Evolutionary conservation across 2,329 filamentous ascomycete species (phyloP), one percentile per base, ranked within the genome.

Genomic region (Alternaria infectoria): DNA sequence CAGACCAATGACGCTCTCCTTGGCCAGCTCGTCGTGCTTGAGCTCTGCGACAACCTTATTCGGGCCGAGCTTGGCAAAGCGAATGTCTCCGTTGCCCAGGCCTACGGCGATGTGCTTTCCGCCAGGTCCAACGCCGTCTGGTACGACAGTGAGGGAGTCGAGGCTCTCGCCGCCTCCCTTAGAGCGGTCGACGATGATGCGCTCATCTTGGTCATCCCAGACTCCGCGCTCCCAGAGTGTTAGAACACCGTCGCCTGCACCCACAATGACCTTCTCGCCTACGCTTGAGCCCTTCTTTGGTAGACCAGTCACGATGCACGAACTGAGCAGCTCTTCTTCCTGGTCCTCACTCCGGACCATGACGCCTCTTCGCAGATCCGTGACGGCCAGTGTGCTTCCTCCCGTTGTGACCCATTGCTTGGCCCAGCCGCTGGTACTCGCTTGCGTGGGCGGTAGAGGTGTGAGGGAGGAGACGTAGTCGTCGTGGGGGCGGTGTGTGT

Each of bases 371-470:
- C 95, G 89, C 47, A 97, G 84, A 77, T 99, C 96, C 0, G 93
- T 97, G 40, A 97, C 90, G 2, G 93, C 93, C 19, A 99, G 83
- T 0, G 95, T 98, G 2, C 93, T 95, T 47, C 93, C 94, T 32
- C 96, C 96, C 0, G 94, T 97, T 40, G 91, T 96, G 56, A 97
- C 87, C 91, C 93, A 99, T 81, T 98, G 95, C 81, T 97, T 97
- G 73, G 92, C 89, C 78, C 92, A 95, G 6, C 94, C 94, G 17
- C 91, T 95, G 0, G 93, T 97, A 79, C 91, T 96, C 59, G 91
- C 88, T 28, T 90, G 86, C 2, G 91, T 90, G 0, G 94, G 87
- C 0, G 94, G 93, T 0, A 99, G 87, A 1, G 94, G 90, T 1
- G 92, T 91, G 47, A 99, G 86, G 54, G 92, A 94, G 30, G 94